Evolutionary conservation across 768 basidiomycete species (phyloP).

Genomic region (Kwoniella botswanensis): DNA sequence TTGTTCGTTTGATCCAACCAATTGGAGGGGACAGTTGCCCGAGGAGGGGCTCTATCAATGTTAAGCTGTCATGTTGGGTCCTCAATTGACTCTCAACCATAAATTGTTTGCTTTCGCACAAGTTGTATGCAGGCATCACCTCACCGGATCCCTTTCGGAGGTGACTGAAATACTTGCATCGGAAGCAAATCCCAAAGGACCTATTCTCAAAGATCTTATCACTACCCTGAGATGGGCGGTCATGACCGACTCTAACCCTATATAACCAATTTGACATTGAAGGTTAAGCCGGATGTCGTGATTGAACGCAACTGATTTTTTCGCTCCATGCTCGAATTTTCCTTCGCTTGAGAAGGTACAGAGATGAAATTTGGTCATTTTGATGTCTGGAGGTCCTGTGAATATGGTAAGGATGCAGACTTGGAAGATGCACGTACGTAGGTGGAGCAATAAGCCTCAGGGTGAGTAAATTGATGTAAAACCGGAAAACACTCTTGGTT

Average conservation of each 20-base stretch:
- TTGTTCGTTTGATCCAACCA: no score
- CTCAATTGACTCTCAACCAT: no score
- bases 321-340: background rate
- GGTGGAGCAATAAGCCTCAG: background rate
- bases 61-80: no score
- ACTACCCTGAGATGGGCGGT: background rate
- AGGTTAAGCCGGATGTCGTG: conserved; percentile 12
- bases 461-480: background rate
- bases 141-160: no score
- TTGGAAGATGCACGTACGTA: background rate
- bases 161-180: no score
- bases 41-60: no score
- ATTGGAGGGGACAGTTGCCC: no score
- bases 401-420: background rate
- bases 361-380: background rate
- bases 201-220: background rate
- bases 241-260: background rate
- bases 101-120: no score
- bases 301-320: conserved; percentile 9
- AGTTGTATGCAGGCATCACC: no score
- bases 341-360: background rate
- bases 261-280: background rate
- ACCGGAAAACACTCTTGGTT: no score
- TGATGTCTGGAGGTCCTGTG: background rate
- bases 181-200: conserved; percentile 1